Percentiles rank a stretch among this genome's conserved stretches.
Conservation (phyloP, 2,329 filamentous ascomycete genomes). For the Exophiala spinifera region DNA sequence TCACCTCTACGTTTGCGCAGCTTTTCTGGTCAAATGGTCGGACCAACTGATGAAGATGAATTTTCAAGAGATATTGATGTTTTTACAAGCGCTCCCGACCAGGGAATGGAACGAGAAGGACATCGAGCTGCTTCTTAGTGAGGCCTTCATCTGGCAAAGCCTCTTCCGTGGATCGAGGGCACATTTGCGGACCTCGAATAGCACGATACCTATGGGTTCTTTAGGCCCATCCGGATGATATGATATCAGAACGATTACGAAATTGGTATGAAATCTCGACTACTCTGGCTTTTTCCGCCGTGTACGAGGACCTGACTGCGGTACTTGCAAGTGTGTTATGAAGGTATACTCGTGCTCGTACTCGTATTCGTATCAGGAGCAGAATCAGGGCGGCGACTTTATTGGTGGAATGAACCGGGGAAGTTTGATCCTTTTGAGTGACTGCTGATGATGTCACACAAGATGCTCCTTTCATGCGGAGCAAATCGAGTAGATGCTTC, state of each 20-base stretch:
- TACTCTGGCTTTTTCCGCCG: no score
- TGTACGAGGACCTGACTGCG: no score
- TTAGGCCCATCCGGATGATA: slow-evolving; percentile 27
- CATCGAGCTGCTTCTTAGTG: slow-evolving; percentile 89
- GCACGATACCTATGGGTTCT: slow-evolving; percentile 23
- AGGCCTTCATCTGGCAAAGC: slow-evolving; percentile 98
- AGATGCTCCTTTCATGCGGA: no score
- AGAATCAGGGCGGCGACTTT: neutral
- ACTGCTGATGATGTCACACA: neutral
- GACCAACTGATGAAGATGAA: slow-evolving; percentile 95
- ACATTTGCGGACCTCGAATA: slow-evolving; percentile 60
- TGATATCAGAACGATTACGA: neutral
- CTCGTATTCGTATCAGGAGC: neutral
- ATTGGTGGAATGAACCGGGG: neutral
- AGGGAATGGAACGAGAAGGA: slow-evolving; percentile 96
- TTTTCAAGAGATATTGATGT: slow-evolving; percentile 94
- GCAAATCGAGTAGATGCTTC: neutral
- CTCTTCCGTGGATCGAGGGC: slow-evolving; percentile 92
- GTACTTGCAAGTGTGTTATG: no score
- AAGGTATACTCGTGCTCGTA: no score
- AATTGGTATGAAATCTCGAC: neutral
- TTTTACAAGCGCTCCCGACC: slow-evolving; percentile 89
- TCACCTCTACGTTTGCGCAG: slow-evolving; percentile 96
- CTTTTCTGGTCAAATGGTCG: slow-evolving; percentile 98
- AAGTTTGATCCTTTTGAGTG: neutral